These are phyloP conservation scores for Naegleria gruberi DNA, from an alignment of 208 protist species.

Conservation along the genomic window DNA sequence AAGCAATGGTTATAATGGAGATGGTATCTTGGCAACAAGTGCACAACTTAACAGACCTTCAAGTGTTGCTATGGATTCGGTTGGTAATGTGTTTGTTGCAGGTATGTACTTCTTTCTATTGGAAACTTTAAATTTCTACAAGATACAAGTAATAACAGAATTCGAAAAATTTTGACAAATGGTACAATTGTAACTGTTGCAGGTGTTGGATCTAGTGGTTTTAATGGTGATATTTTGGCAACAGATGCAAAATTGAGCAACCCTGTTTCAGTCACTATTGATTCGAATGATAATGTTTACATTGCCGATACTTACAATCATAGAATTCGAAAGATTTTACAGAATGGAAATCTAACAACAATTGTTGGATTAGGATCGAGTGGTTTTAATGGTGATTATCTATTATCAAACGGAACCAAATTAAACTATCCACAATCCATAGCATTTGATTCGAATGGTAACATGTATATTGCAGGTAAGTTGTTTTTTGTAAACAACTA, in stretches of 20 bases:
- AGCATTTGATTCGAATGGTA: background rate
- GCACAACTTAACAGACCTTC: background rate
- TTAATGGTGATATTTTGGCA: background rate
- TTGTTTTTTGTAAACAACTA: no score
- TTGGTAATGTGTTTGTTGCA: no score
- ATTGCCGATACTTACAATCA: background rate
- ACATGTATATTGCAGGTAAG: background rate
- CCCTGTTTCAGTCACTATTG: background rate
- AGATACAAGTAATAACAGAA: background rate
- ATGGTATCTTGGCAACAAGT: background rate
- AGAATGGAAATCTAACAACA: background rate
- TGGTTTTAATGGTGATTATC: background rate
- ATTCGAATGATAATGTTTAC: background rate
- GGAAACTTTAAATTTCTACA: no score
- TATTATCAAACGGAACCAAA: background rate
- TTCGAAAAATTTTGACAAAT: background rate
- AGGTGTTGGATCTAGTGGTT: no score
- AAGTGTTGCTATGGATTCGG: background rate
- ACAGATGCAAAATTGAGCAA: background rate
- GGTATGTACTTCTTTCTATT: no score
- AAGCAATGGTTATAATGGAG: no score
- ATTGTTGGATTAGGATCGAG: background rate
- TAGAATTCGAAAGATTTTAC: background rate
- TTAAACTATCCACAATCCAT: background rate
- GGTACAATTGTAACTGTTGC: background rate